Evolutionary conservation across 768 basidiomycete genomes (phyloP).

Genomic region (Boletus eberwhitei): DNA sequence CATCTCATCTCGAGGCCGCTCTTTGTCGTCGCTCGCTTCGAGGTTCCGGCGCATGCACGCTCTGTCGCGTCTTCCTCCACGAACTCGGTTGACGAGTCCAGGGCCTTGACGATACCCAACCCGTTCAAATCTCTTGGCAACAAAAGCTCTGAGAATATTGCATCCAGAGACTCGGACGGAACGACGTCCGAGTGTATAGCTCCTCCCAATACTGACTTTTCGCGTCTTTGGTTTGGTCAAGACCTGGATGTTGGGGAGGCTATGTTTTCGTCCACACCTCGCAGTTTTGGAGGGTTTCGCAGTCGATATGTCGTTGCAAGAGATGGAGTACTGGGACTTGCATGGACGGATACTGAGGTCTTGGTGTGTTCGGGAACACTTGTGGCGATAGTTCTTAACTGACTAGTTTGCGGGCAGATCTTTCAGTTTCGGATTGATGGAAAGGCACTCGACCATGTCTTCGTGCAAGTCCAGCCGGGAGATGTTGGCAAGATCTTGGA

Average conservation of each 20-base stretch:
- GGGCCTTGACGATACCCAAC: slow-evolving; percentile 51
- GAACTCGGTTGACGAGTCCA: slow-evolving; percentile 23
- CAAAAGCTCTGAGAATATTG: slow-evolving; percentile 47
- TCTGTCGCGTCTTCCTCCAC: slow-evolving; percentile 17
- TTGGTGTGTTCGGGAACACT: slow-evolving; percentile 13
- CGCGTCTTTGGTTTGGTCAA: slow-evolving; percentile 25
- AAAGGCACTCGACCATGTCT: neutral
- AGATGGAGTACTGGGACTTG: slow-evolving; percentile 37
- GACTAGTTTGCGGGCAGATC: slow-evolving; percentile 6
- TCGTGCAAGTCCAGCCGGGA: slow-evolving; percentile 17
- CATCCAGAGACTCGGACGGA: slow-evolving; percentile 19
- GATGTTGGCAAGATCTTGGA: slow-evolving; percentile 20
- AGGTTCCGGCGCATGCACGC: slow-evolving; percentile 9
- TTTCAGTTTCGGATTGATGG: slow-evolving; percentile 19
- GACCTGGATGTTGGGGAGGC: slow-evolving; percentile 19
- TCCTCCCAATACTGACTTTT: slow-evolving; percentile 23
- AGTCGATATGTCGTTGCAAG: slow-evolving; percentile 19
- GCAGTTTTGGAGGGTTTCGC: slow-evolving; percentile 15
- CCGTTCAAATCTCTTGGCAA: slow-evolving; percentile 57
- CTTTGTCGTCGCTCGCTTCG: slow-evolving; percentile 27
- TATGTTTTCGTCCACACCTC: slow-evolving; percentile 13
- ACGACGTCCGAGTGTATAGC: slow-evolving; percentile 25
- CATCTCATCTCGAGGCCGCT: slow-evolving; percentile 45
- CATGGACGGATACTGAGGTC: slow-evolving; percentile 45
- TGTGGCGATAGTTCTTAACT: neutral